Conservation (phyloP, 768 basidiomycete genomes). For the Obba rivulosa region DNA sequence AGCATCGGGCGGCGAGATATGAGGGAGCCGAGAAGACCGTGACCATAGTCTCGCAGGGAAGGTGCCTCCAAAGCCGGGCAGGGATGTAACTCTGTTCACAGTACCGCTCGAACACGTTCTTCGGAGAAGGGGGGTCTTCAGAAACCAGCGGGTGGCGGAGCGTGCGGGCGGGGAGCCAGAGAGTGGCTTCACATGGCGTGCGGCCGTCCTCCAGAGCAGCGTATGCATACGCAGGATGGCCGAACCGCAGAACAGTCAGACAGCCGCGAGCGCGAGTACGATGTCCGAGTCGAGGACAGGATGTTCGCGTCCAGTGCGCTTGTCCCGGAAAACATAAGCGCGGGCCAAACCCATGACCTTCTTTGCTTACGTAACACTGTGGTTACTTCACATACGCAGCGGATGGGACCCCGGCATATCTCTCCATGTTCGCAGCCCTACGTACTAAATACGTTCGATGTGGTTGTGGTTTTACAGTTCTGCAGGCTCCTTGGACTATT, state of each 20-base stretch:
- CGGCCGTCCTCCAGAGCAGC: slow-evolving; percentile 6
- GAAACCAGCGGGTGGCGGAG: background rate
- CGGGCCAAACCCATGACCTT: slow-evolving; percentile 5
- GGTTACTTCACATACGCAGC: background rate
- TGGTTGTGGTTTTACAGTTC: too few relatives aligned
- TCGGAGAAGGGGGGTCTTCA: slow-evolving; percentile 3
- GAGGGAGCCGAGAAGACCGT: background rate
- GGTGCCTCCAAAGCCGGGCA: background rate
- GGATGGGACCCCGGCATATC: too few relatives aligned
- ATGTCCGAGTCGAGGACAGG: slow-evolving; percentile 2
- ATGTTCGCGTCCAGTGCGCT: background rate
- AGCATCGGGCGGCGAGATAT: background rate
- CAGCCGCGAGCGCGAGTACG: slow-evolving; percentile 1
- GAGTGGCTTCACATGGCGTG: slow-evolving; percentile 12
- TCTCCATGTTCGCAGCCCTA: too few relatives aligned
- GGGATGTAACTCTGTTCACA: background rate
- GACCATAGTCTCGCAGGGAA: background rate
- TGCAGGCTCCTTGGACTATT: too few relatives aligned
- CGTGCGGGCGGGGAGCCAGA: slow-evolving; percentile 1
- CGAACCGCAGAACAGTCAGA: background rate
- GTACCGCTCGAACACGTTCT: slow-evolving; percentile 10
- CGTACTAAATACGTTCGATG: too few relatives aligned
- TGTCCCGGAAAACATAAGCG: background rate
- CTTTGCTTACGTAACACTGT: slow-evolving; percentile 5
- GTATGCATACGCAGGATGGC: slow-evolving; percentile 15